Evolutionary conservation across 257 asterid genomes (phyloP).

Genomic region (Fraxinus pennsylvanica): DNA sequence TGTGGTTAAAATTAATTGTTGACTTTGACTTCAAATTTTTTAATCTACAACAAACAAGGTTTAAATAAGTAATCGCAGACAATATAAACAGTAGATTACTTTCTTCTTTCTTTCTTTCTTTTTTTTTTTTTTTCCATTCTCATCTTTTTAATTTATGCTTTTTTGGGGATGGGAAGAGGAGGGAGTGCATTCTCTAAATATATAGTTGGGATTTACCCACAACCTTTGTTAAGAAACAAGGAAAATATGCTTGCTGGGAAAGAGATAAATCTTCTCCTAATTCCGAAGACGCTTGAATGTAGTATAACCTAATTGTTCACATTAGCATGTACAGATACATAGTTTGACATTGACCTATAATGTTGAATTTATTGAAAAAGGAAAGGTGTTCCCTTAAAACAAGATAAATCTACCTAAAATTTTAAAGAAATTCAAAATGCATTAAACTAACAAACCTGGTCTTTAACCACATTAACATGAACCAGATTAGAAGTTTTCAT

Average conservation of each 20-base stretch:
- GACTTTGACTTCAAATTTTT: too few relatives aligned
- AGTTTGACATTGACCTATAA: not conserved
- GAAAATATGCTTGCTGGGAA: not conserved
- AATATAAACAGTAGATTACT: too few relatives aligned
- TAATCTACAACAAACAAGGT: too few relatives aligned
- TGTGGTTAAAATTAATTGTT: too few relatives aligned
- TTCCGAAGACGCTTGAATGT: not conserved
- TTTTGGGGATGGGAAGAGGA: not conserved
- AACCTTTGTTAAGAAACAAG: not conserved
- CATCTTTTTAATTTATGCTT: not conserved
- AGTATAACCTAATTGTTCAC: not conserved
- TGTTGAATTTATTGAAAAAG: not conserved
- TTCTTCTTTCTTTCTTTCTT: too few relatives aligned
- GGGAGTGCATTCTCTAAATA: not conserved
- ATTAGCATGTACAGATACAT: not conserved
- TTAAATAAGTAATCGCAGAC: too few relatives aligned
- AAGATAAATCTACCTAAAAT: not conserved
- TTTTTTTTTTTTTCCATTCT: too few relatives aligned
- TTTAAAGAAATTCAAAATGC: not conserved
- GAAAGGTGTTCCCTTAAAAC: not conserved
- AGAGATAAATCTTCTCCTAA: not conserved
- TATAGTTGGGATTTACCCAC: not conserved
- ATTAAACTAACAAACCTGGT: conserved; percentile 57
- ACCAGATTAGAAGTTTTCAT: conserved; percentile 60
- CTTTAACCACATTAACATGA: conserved; percentile 52